Base-by-base conservation (phyloP, 805 yeast species). In the Kuraishia molischiana region DNA sequence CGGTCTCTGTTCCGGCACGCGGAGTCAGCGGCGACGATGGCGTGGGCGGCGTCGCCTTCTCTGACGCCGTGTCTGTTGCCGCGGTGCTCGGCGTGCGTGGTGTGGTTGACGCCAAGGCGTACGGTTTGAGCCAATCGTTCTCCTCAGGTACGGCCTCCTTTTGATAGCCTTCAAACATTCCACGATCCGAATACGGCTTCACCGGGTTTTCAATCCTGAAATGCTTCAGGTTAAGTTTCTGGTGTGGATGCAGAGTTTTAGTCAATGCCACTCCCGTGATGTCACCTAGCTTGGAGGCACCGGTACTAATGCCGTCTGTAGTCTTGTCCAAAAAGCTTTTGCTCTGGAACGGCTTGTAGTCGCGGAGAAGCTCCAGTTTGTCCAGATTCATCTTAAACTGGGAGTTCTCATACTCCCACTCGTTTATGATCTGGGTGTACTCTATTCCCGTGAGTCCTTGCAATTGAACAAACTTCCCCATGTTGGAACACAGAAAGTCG, bases 341-440 rank as follows among this genome's bases (percentile, higher is more conserved):
- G 28, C 54, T 47, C 36, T 67, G 61, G 8, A 63, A 44, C 8
- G 57, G 48, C 28, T 63, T 24, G 61, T 69, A 46, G 49, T 64
- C 54, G 49, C 63, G 45, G 40, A 61, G 43, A 47, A 60, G 28
- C 47, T 56, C 54, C 37, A 68, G 48, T 0, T 66, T 54, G 34
- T 66, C 69, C 5, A 69, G 58, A 44, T 37, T 66, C 55, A 0
- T 62, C 59, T 5, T 62, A 55, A 1, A 8, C 26, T 43, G 17
- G 5, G 70, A 59, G 22, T 55, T 45, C 5, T 52, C 46, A 2
- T 48, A 38, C 37, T 66, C 63, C 70, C 74, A 73, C 18, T 55
- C 51, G 3, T 58, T 52, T 1, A 58, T 44, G 10, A 73, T 62
- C 1, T 20, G 35, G 24, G 26, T 15, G 15, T 21, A n/a, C n/a